A percentile compares a stretch with the other conserved stretches of the same genome.
Conservation (phyloP, 352 stramenopile species). For the Phytophthora fragariaefolia region DNA sequence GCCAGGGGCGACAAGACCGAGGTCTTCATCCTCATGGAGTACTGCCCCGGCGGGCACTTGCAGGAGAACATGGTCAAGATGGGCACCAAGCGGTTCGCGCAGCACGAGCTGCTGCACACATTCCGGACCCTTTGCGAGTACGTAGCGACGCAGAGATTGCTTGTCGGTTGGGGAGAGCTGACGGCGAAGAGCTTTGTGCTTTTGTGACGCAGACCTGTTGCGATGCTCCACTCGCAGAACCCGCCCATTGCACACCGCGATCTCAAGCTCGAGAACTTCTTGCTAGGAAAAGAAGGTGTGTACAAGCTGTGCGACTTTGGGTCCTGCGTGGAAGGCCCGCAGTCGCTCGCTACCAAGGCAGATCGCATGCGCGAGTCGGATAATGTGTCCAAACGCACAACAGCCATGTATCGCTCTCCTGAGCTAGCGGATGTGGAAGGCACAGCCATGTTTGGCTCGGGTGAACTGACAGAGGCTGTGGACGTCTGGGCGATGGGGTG, state of each 20-base stretch:
- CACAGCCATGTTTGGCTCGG: constrained; percentile 92
- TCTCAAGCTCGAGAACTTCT: constrained; percentile 98
- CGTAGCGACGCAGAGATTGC: constrained; percentile 21
- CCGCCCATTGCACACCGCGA: constrained; percentile 96
- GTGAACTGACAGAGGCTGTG: constrained; percentile 91
- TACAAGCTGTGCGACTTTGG: constrained; percentile 98
- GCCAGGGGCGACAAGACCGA: constrained; percentile 66
- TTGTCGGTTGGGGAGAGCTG: constrained; percentile 1
- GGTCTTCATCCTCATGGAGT: constrained; percentile 97
- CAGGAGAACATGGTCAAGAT: constrained; percentile 94
- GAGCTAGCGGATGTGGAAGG: constrained; percentile 96
- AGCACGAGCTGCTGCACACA: constrained; percentile 71
- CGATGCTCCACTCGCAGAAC: constrained; percentile 70
- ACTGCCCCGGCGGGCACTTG: constrained; percentile 93
- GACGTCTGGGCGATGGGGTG: constrained; percentile 96
- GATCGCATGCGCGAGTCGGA: constrained; percentile 92
- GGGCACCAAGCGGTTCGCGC: constrained; percentile 67
- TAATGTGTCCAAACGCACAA: constrained; percentile 96
- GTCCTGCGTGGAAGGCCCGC: constrained; percentile 85
- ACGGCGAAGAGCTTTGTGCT: background rate
- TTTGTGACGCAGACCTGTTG: constrained; percentile 49
- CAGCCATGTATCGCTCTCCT: constrained; percentile 97
- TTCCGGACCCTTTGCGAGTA: constrained; percentile 82
- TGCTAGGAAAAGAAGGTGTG: constrained; percentile 86
- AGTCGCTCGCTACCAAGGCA: constrained; percentile 83